phyloP scores from a whole-genome alignment of 805 yeast species.

The Saccharomycopsis olivae region DNA sequence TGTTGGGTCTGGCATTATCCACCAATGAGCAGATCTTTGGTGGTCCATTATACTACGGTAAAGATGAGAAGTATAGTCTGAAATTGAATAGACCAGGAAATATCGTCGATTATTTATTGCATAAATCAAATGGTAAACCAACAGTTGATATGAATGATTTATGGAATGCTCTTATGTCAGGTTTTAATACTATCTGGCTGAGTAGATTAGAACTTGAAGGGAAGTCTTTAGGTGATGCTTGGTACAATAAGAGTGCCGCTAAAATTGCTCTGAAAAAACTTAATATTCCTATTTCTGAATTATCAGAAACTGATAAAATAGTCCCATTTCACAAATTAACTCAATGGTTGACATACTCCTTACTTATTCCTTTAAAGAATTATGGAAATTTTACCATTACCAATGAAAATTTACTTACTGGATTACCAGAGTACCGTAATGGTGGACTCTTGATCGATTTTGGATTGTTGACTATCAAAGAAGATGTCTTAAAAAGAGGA shows the following conservation, averaged over 20 bases:
- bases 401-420: slow-evolving; percentile 37
- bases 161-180: slow-evolving; percentile 49
- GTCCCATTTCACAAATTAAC: slow-evolving; percentile 58
- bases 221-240: slow-evolving; percentile 49
- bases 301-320: slow-evolving; percentile 28
- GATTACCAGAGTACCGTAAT: slow-evolving; percentile 52
- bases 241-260: slow-evolving; percentile 27
- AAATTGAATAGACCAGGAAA: slow-evolving; percentile 36
- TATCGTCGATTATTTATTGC: slow-evolving; percentile 38
- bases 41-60: slow-evolving; percentile 21
- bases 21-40: slow-evolving; percentile 33
- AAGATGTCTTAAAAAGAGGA: slow-evolving; percentile 30
- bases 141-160: slow-evolving; percentile 34
- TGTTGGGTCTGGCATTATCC: slow-evolving; percentile 37
- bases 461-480: slow-evolving; percentile 39
- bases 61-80: background rate
- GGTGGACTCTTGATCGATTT: slow-evolving; percentile 56
- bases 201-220: slow-evolving; percentile 44
- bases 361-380: slow-evolving; percentile 39
- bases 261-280: slow-evolving; percentile 25
- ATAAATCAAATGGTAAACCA: slow-evolving; percentile 11
- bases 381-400: slow-evolving; percentile 31
- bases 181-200: slow-evolving; percentile 47
- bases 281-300: slow-evolving; percentile 16
- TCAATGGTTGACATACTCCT: slow-evolving; percentile 57